Base-by-base conservation (phyloP, 352 stramenopile species). In the Globisporangium orthogonon region DNA sequence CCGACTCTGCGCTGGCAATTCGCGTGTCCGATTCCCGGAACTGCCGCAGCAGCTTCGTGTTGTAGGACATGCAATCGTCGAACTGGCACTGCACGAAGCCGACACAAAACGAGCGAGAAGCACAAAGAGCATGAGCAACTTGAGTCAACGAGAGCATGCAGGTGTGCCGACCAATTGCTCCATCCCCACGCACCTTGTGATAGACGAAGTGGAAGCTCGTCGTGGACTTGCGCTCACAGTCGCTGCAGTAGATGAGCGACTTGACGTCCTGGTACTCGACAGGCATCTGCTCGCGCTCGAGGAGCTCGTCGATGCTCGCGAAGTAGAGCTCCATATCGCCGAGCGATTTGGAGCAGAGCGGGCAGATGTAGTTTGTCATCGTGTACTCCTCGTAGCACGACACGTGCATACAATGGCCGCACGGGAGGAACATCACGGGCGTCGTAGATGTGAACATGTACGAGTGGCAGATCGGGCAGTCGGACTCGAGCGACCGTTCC, bases 381-480 rank as follows among this genome's bases (percentile, higher is more conserved):
- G 92, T 94, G 63, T 98, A 98, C 65, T 95, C 79, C 61, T 94
- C 87, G 62, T 97, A 98, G 75, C 95, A 98, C 31, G 84, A 88
- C 23, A 98, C 73, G 70, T 98, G 95, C 95, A 98, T 98, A 55
- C 97, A 97, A 66, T 98, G 95, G 9, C 95, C 95, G 54, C 95
- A 98, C 37, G 91, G 89, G 11, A 98, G 76, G 61, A 96, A 95
- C 79, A 96, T 94, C 40, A 98, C 84, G 10, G 93, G 91, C 48
- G 97, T 94, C 40, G 93, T 98, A 4, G 91, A 97, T 29, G 96
- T 96, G 68, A 98, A 98, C 79, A 98, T 96, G 70, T 81, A 96
- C 37, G 91, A 78, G 66, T 97, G 86, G 74, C 95, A 98, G 59
- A 98, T 98, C 4, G 94, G 91, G 59, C 95, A 98, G 66, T 97